phyloP scores from a whole-genome alignment of 768 basidiomycete genomes.

The Paxillus involutus region DNA sequence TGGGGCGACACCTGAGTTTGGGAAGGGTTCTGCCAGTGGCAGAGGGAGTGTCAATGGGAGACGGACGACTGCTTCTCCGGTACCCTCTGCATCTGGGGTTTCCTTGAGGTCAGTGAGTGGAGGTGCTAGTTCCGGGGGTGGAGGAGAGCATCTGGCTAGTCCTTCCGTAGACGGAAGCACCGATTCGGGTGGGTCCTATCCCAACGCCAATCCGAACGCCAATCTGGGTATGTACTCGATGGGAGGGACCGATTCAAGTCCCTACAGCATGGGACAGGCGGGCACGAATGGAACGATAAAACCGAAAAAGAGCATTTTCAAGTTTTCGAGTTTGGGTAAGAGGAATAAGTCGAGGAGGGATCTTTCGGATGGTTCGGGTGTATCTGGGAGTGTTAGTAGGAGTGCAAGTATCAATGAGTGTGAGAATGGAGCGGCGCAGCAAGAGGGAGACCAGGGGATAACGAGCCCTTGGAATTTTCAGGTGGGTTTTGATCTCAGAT shows the following conservation, averaged over 20 bases:
- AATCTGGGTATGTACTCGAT: slow-evolving; percentile 11
- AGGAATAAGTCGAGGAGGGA: slow-evolving; percentile 33
- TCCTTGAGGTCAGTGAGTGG: slow-evolving; percentile 18
- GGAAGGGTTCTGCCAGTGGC: not conserved
- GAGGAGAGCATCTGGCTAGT: slow-evolving; percentile 8
- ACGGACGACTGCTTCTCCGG: slow-evolving; percentile 12
- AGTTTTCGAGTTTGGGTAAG: slow-evolving; percentile 34
- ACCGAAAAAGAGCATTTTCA: slow-evolving; percentile 34
- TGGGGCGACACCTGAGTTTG: slow-evolving; percentile 3
- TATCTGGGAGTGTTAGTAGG: slow-evolving; percentile 10
- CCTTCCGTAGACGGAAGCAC: slow-evolving; percentile 26
- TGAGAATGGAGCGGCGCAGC: not conserved
- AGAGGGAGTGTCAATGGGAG: slow-evolving; percentile 6
- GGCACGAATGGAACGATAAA: slow-evolving; percentile 9
- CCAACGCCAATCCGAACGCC: slow-evolving; percentile 1
- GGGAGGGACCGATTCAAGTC: slow-evolving; percentile 15
- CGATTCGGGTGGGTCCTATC: slow-evolving; percentile 25
- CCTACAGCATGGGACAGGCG: slow-evolving; percentile 10
- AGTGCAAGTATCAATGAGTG: slow-evolving; percentile 13
- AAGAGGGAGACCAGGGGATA: slow-evolving; percentile 57
- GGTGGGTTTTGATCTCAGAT: slow-evolving; percentile 34
- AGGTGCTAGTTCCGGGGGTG: not conserved
- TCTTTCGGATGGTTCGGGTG: slow-evolving; percentile 22
- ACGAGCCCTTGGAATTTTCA: slow-evolving; percentile 77
- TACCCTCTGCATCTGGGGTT: slow-evolving; percentile 14